Percentiles rank a stretch among this genome's conserved stretches.
These are phyloP conservation scores for Phlebiopsis flavidoalba DNA, from an alignment of 768 basidiomycete genomes.

Conservation along the genomic window DNA sequence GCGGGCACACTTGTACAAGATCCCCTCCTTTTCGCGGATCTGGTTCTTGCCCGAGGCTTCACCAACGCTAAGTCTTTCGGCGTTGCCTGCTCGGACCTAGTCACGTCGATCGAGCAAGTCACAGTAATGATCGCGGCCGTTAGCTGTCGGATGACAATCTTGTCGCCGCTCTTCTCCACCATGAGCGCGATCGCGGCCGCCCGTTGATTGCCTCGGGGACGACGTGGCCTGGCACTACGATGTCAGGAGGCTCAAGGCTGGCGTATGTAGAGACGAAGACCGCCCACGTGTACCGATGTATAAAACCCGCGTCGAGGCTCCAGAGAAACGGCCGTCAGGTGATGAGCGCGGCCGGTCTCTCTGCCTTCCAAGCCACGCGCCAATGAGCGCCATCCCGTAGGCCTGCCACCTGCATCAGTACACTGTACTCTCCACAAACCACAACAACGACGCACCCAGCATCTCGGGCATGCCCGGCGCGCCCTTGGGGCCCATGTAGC, in stretches of 20 bases:
- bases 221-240: conserved; percentile 47
- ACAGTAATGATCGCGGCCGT: conserved; percentile 56
- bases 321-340: conserved; percentile 90
- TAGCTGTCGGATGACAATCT: conserved; percentile 70
- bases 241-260: neutral
- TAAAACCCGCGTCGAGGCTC: conserved; percentile 69
- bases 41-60: conserved; percentile 57
- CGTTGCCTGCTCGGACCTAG: conserved; percentile 57
- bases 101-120: conserved; percentile 71
- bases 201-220: conserved; percentile 65
- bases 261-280: neutral
- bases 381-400: conserved; percentile 81
- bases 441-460: neutral
- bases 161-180: conserved; percentile 78
- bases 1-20: conserved; percentile 76
- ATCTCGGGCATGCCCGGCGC: conserved; percentile 92
- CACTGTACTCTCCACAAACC: conserved; percentile 1
- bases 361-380: conserved; percentile 75
- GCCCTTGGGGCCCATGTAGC: conserved; percentile 88
- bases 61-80: conserved; percentile 66
- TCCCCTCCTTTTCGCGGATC: conserved; percentile 66
- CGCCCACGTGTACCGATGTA: conserved; percentile 40
- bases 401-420: conserved; percentile 37
- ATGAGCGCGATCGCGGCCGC: conserved; percentile 88
- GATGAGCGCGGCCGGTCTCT: conserved; percentile 76